Percentiles rank a stretch among this genome's conserved stretches.
Evolutionary conservation across 805 yeast species (phyloP).

Genomic region (Nakazawaea pomicola): DNA sequence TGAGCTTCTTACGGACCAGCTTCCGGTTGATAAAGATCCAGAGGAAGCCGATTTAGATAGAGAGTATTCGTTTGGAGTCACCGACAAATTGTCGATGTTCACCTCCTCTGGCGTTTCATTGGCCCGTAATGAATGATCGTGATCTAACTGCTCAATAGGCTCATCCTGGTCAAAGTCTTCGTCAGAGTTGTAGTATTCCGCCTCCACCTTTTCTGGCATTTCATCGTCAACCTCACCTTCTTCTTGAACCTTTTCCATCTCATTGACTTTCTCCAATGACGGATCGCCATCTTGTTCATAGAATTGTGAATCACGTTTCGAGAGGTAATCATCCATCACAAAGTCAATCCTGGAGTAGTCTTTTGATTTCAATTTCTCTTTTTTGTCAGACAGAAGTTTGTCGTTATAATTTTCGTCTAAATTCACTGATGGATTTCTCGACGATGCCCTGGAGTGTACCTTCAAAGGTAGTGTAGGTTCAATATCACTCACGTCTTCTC

Average conservation of each 20-base stretch:
- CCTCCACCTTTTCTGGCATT: neutral
- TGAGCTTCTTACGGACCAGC: conserved; percentile 22
- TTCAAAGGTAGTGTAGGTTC: conserved; percentile 11
- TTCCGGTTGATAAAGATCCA: conserved; percentile 28
- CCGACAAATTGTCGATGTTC: neutral
- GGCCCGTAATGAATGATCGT: conserved; percentile 5
- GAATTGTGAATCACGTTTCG: conserved; percentile 5
- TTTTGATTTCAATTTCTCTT: conserved; percentile 2
- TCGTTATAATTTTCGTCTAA: conserved; percentile 6
- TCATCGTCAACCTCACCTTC: neutral
- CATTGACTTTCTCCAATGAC: neutral
- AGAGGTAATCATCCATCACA: conserved; percentile 7
- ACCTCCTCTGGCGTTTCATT: too few relatives aligned
- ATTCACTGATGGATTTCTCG: conserved; percentile 10
- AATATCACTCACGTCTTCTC: too few relatives aligned
- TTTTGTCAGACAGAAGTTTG: neutral
- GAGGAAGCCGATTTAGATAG: conserved; percentile 14
- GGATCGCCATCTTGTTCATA: neutral
- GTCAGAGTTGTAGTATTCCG: neutral
- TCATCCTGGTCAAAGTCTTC: neutral
- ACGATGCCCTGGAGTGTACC: conserved; percentile 5
- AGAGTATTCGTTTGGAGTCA: conserved; percentile 9
- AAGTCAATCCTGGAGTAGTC: conserved; percentile 5
- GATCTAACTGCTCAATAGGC: neutral
- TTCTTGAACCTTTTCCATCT: neutral